Conservation (phyloP, 805 yeast species). For the Wickerhamomyces chaumierensis region DNA sequence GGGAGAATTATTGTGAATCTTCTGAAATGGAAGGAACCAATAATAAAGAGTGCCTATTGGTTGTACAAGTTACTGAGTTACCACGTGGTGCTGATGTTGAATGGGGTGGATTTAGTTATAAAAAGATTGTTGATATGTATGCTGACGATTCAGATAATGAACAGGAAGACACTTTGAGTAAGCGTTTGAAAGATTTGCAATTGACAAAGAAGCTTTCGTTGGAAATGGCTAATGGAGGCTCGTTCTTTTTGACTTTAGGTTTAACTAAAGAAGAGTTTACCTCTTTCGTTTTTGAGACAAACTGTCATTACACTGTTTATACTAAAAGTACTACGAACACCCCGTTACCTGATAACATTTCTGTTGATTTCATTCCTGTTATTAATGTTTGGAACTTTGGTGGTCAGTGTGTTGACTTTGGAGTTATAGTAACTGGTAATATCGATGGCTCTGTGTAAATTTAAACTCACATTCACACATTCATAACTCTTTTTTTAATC, state of each 20-base stretch:
- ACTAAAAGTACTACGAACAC: constrained; percentile 1
- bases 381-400: constrained; percentile 16
- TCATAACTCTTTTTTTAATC: no score
- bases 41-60: constrained; percentile 24
- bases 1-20: constrained; percentile 31
- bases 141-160: constrained; percentile 28
- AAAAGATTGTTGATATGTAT: constrained; percentile 23
- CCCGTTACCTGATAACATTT: neutral
- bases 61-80: constrained; percentile 43
- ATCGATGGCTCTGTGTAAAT: no score
- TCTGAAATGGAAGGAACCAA: constrained; percentile 13
- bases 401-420: constrained; percentile 14
- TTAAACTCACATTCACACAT: no score
- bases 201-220: constrained; percentile 3
- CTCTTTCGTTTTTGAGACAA: constrained; percentile 2
- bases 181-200: neutral
- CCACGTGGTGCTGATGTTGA: constrained; percentile 61
- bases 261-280: constrained; percentile 8
- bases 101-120: constrained; percentile 59
- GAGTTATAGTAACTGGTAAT: constrained; percentile 17
- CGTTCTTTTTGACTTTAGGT: constrained; percentile 12
- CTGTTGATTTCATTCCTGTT: constrained; percentile 21
- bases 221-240: constrained; percentile 8
- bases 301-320: constrained; percentile 15
- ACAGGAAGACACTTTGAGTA: constrained; percentile 12